Base-by-base conservation (phyloP, 2,329 filamentous ascomycete species). In the Talaromyces sp. region DNA sequence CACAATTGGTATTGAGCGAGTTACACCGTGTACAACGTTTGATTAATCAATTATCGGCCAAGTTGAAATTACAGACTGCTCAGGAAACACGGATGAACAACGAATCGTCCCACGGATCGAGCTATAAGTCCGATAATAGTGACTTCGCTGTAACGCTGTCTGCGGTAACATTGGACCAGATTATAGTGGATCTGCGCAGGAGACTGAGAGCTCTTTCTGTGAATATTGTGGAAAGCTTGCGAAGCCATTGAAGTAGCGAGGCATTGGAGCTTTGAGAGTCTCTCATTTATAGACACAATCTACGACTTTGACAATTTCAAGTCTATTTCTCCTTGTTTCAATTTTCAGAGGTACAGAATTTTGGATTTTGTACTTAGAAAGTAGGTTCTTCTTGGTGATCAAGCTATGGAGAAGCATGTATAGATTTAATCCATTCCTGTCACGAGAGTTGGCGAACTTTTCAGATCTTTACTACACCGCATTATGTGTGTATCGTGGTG, bases 1-100 rank as follows among this genome's bases (percentile, higher is more conserved):
- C 73, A n/a, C 76, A 78, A 69, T 67, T 75, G 11, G 71, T 79
- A 16, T 72, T 79, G 19, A 69, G 71, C 50, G 74, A 79, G 64
- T 68, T 79, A 45, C 74, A 78, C 65, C 74, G 72, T 41, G 75
- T 74, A 8, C 75, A 75, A 65, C 65, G 69, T 13, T 65, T 78
- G 4, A 67, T 77, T 1, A 73, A 73, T 56, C 58, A 65, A 50
- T 64, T 74, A 24, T 71, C 75, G 24, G 19, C 43, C 19, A 47
- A 47, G 22, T 19, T 37, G n/a, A 58, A 60, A 52, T 64, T 71
- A 22, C 68, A 71, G 43, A 47, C 24, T 3, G 43, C 43, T 14
- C 43, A 47, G 0, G 43, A 24, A 24, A 13, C 43, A 47, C 43
- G 19, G 11, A 7, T 47, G 10, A 47, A 24, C 19, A 14, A 19